phyloP scores from a whole-genome alignment of 2,329 filamentous ascomycete genomes.

The Alternaria sp. region DNA sequence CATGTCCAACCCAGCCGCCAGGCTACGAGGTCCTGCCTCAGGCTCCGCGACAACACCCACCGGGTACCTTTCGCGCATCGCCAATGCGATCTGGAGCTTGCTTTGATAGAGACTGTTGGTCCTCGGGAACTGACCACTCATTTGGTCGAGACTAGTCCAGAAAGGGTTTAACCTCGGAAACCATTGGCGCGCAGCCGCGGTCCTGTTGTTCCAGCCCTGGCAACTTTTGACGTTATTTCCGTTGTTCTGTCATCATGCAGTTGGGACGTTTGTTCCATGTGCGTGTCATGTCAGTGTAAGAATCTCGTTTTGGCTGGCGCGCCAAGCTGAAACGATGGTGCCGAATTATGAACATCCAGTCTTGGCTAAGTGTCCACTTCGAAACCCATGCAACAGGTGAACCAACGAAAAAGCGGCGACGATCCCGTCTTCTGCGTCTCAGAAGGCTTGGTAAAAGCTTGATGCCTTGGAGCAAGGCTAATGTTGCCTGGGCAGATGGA shows the following conservation, averaged over 20 bases:
- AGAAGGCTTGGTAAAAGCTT: slow-evolving; percentile 39
- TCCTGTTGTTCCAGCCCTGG: not conserved
- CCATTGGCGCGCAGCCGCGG: not conserved
- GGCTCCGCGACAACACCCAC: not conserved
- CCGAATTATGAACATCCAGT: slow-evolving; percentile 29
- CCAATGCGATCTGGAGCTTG: not conserved
- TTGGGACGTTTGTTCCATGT: slow-evolving; percentile 26
- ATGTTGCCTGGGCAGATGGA: slow-evolving; percentile 27
- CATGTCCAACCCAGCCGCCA: slow-evolving; percentile 1
- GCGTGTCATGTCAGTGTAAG: slow-evolving; percentile 31
- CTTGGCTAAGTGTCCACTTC: slow-evolving; percentile 33
- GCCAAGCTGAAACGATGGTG: slow-evolving; percentile 48
- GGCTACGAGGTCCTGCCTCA: not conserved
- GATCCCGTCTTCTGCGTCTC: slow-evolving; percentile 17
- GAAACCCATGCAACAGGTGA: slow-evolving; percentile 29
- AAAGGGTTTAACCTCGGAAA: not conserved
- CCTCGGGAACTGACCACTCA: not conserved
- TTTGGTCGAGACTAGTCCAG: not conserved
- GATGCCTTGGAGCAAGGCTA: slow-evolving; percentile 24
- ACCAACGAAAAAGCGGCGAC: slow-evolving; percentile 32
- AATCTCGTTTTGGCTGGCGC: slow-evolving; percentile 30
- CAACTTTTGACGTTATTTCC: slow-evolving; percentile 11
- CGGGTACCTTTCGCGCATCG: not conserved
- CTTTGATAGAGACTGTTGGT: not conserved
- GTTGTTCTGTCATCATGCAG: slow-evolving; percentile 1